Base-by-base conservation (phyloP, 345 rosid genomes). In the Citrus mangshanensis region DNA sequence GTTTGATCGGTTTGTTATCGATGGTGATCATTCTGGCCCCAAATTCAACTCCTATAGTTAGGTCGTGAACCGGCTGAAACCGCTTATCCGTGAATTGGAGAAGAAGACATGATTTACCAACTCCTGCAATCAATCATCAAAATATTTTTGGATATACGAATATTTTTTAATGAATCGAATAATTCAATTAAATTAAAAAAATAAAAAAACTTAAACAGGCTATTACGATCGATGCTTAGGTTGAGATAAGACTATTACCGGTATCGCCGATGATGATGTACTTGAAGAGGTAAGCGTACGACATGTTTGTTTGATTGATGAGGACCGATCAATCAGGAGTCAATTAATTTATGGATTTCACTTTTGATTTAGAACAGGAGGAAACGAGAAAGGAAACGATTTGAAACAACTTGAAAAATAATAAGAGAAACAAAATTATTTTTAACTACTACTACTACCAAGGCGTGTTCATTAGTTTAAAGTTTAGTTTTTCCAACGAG, bases 231-330 rank as follows among this genome's bases (percentile, higher is more conserved):
- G 9, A 62, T 22, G 70, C 62, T 30, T 16, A 16, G 27, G 21
- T 40, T 2, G 42, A 70, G 69, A 2, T 37, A 5, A 38, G 18
- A 46, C 21, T 64, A 63, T 59, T 75, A 92, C 98, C 99, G 14
- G 98, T 96, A 37, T 93, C 98, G 70, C 98, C 98, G 89, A 95
- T 95, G 91, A 95, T 95, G 90, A 95, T 95, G 87, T 93, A 95
- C 91, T 95, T 95, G 84, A 93, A 95, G 72, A 95, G 95, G 79
- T 95, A 95, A 2, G 98, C 98, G 89, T 95, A 95, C 16, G 98
- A 95, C 91, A 89, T 89, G 34, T 37, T 67, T 66, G 34, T n/a
- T 9, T 8, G 69, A 42, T 58, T 22, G 22, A 75, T 0, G 56
- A 49, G 8, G n/a, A 65, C 34, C 8, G 38, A 76, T 18, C 27